A percentile compares a stretch with the other conserved stretches of the same genome.
Evolutionary conservation across 352 stramenopile species (phyloP).

Genomic region (Thalassiosira livingstoniorum): DNA sequence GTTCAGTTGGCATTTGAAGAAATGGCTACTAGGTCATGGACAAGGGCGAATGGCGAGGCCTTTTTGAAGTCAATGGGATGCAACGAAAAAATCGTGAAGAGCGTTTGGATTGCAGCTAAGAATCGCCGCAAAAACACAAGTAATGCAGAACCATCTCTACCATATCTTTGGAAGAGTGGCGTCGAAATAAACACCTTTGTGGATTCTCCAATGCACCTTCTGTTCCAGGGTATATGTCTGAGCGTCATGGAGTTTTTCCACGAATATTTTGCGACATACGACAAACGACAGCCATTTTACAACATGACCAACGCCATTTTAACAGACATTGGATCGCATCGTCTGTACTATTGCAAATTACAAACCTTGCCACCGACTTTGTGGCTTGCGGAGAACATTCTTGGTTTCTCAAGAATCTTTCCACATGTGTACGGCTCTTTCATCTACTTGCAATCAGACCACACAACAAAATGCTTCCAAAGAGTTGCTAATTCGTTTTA

Average conservation of each 20-base stretch:
- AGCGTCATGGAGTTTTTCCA: neutral
- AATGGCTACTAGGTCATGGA: neutral
- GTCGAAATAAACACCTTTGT: neutral
- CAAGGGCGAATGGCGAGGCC: neutral
- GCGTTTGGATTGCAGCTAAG: neutral
- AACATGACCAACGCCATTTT: no score
- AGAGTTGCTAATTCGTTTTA: neutral
- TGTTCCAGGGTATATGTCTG: neutral
- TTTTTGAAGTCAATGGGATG: neutral
- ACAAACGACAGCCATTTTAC: neutral
- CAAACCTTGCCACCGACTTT: neutral
- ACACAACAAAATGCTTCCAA: neutral
- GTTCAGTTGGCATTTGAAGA: neutral
- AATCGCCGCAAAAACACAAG: neutral
- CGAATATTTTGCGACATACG: neutral
- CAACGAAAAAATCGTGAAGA: neutral
- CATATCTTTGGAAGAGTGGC: neutral
- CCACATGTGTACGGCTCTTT: constrained; percentile 6
- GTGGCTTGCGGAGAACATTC: constrained; percentile 10
- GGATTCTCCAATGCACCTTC: neutral
- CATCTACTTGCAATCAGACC: no score
- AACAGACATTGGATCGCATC: neutral
- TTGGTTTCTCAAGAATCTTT: constrained; percentile 15
- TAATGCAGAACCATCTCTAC: neutral
- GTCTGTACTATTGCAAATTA: constrained; percentile 4